These are phyloP conservation scores for Tranzscheliella williamsii DNA, from an alignment of 1,284 basidiomycete species.

Conservation along the genomic window DNA sequence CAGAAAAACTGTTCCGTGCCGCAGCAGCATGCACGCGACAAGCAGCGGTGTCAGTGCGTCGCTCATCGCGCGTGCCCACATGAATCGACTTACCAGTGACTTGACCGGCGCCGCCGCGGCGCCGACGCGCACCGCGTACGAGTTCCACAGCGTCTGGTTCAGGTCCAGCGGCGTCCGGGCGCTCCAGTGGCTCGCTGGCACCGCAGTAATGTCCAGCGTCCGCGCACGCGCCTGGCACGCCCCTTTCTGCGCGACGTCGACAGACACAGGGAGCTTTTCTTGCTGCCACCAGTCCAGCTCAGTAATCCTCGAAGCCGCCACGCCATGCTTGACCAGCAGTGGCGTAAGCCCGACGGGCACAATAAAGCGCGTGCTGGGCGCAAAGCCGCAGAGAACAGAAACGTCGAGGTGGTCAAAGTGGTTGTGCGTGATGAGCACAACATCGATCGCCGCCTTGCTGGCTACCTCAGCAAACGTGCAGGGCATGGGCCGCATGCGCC, in stretches of 20 bases:
- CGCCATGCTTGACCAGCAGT: slow-evolving; percentile 43
- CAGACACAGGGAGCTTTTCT: slow-evolving; percentile 2
- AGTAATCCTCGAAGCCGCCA: slow-evolving; percentile 29
- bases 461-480: slow-evolving; percentile 62
- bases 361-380: slow-evolving; percentile 44
- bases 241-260: slow-evolving; percentile 7
- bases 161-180: slow-evolving; percentile 63
- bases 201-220: slow-evolving; percentile 33
- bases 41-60: not conserved
- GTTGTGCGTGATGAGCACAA: slow-evolving; percentile 64
- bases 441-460: slow-evolving; percentile 59
- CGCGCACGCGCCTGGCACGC: not conserved
- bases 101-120: not conserved
- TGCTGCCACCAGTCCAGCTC: slow-evolving; percentile 61
- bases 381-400: slow-evolving; percentile 39
- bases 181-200: slow-evolving; percentile 63
- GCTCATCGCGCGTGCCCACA: too few relatives aligned
- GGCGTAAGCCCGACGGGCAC: slow-evolving; percentile 51
- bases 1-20: slow-evolving; percentile 63
- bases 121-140: slow-evolving; percentile 40
- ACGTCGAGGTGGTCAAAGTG: slow-evolving; percentile 56
- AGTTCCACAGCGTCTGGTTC: slow-evolving; percentile 63
- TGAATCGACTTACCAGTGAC: not conserved
- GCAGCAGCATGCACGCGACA: too few relatives aligned
- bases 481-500: slow-evolving; percentile 62